Evolutionary conservation across 306 rosid species (phyloP).

Genomic region (Ormosia semicastrata): DNA sequence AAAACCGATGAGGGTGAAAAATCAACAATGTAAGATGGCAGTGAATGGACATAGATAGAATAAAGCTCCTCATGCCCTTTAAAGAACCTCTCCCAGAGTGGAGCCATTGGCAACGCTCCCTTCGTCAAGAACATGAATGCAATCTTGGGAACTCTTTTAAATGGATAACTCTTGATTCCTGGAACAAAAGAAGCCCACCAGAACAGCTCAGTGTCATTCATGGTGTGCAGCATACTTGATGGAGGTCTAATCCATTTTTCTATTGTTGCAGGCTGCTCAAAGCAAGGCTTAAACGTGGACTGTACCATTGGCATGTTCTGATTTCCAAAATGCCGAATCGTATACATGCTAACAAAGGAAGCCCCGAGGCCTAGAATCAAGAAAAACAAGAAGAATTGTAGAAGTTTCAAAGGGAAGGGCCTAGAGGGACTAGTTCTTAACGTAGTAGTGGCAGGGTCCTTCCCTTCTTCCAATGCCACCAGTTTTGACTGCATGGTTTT

Average conservation of each 20-base stretch:
- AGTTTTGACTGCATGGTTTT: constrained; percentile 48
- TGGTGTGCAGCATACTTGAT: constrained; percentile 56
- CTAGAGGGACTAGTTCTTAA: constrained; percentile 52
- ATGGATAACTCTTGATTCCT: constrained; percentile 61
- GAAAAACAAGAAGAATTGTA: constrained; percentile 69
- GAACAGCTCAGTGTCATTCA: constrained; percentile 78
- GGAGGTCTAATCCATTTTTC: constrained; percentile 77
- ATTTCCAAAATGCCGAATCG: constrained; percentile 62
- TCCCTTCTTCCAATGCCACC: constrained; percentile 72
- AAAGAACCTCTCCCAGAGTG: constrained; percentile 67
- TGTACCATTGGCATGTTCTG: constrained; percentile 47
- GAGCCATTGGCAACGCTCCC: constrained; percentile 70
- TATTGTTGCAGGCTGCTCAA: constrained; percentile 43
- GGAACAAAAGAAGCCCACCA: constrained; percentile 86
- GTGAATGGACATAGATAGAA: constrained; percentile 59
- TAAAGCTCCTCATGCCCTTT: constrained; percentile 46
- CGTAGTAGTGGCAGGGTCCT: constrained; percentile 48
- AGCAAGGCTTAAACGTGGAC: constrained; percentile 54
- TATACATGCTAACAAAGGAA: constrained; percentile 76
- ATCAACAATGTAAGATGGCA: constrained; percentile 54
- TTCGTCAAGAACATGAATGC: constrained; percentile 79
- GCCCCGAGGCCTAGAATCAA: constrained; percentile 66
- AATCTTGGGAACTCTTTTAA: constrained; percentile 54
- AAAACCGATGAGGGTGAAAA: constrained; percentile 71
- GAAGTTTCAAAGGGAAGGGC: constrained; percentile 66